A percentile compares a stretch with the other conserved stretches of the same genome.
These are phyloP conservation scores for Penicillium brasilianum DNA, from an alignment of 2,329 filamentous ascomycete species.

Conservation along the genomic window DNA sequence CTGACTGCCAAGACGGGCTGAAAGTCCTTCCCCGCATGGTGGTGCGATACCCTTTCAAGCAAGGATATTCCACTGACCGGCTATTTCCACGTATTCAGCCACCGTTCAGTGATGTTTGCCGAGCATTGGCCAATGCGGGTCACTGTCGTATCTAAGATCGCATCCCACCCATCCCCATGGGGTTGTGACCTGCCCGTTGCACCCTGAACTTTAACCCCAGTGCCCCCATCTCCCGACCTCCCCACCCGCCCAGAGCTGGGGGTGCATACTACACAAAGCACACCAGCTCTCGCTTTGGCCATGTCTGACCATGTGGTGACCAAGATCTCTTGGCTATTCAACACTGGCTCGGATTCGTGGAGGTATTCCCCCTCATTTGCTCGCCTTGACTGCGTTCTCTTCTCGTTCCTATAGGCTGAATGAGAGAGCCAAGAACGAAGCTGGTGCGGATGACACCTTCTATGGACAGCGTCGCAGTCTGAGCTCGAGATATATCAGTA, in stretches of 20 bases:
- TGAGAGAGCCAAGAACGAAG: slow-evolving; percentile 8
- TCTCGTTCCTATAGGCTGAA: slow-evolving; percentile 14
- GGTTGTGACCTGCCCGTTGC: neutral
- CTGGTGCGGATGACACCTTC: slow-evolving; percentile 10
- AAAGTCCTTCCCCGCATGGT: slow-evolving; percentile 2
- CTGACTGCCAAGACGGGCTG: slow-evolving; percentile 6
- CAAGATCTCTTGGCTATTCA: neutral
- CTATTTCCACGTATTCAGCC: slow-evolving; percentile 1
- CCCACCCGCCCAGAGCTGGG: slow-evolving; percentile 10
- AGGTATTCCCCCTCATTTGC: slow-evolving; percentile 18
- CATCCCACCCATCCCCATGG: slow-evolving; percentile 3
- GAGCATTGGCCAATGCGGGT: neutral
- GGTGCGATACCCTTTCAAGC: neutral
- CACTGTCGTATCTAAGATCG: slow-evolving; percentile 1
- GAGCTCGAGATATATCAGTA: slow-evolving; percentile 14
- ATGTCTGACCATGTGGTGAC: slow-evolving; percentile 7
- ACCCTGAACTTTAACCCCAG: slow-evolving; percentile 6
- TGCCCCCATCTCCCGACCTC: slow-evolving; percentile 12
- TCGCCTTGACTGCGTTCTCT: slow-evolving; percentile 18
- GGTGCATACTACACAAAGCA: neutral
- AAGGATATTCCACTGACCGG: neutral
- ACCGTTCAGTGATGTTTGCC: neutral
- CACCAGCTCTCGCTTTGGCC: neutral
- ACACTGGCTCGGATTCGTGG: slow-evolving; percentile 23
- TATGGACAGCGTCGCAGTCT: slow-evolving; percentile 2